Evolutionary conservation across 2,329 filamentous ascomycete genomes (phyloP).

Genomic region (Fusarium odoratissimum): DNA sequence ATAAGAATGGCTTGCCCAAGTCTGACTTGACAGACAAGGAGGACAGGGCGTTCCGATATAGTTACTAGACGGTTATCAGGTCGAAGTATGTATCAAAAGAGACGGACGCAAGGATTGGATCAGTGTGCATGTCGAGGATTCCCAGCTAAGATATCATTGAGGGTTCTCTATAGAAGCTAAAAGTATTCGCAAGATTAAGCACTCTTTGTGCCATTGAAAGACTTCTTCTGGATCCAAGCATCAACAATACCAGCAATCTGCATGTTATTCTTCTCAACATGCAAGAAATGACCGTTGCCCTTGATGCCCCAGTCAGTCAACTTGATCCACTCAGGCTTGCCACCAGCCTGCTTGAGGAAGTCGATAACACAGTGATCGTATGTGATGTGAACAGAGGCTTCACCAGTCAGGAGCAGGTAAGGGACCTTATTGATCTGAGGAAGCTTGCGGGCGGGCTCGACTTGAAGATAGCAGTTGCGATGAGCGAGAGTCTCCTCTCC

Average conservation of each 20-base stretch:
- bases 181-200: neutral
- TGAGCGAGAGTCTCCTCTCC: constrained; percentile 27
- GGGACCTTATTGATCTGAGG: constrained; percentile 31
- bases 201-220: neutral
- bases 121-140: too few relatives aligned
- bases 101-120: too few relatives aligned
- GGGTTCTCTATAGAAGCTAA: neutral
- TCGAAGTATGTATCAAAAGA: neutral
- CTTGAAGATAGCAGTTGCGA: constrained; percentile 32
- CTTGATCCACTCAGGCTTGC: constrained; percentile 29
- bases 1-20: neutral
- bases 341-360: constrained; percentile 29
- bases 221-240: constrained; percentile 12
- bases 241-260: constrained; percentile 20
- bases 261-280: constrained; percentile 35
- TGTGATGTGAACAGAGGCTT: constrained; percentile 27
- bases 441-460: constrained; percentile 26
- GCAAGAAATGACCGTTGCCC: constrained; percentile 35
- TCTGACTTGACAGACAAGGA: constrained; percentile 3
- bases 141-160: neutral
- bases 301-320: constrained; percentile 21
- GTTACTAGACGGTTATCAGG: neutral
- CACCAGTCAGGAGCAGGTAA: constrained; percentile 27
- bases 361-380: constrained; percentile 31
- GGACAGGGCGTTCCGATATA: neutral